These are phyloP conservation scores for Isabelozyma pseudorhagii DNA, from an alignment of 805 yeast genomes.

Conservation along the genomic window DNA sequence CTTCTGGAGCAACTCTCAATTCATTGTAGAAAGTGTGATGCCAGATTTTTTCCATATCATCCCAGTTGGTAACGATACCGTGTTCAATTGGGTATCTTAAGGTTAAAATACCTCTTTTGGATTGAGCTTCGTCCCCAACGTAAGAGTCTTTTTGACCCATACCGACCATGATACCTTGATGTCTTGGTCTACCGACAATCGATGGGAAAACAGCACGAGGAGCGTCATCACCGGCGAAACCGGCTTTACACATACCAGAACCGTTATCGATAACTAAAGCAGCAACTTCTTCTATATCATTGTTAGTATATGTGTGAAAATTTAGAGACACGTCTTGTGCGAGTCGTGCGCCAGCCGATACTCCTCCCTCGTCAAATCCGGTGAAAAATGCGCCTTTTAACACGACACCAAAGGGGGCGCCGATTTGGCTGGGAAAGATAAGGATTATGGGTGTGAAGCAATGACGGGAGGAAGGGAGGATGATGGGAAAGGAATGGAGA, in stretches of 20 bases:
- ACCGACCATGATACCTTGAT: slow-evolving; percentile 99
- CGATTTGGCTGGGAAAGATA: background rate
- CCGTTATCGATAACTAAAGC: slow-evolving; percentile 95
- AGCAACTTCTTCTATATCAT: slow-evolving; percentile 42
- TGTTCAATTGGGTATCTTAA: slow-evolving; percentile 99
- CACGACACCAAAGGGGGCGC: background rate
- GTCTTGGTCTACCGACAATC: slow-evolving; percentile 99
- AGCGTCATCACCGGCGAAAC: slow-evolving; percentile 99
- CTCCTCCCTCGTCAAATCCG: background rate
- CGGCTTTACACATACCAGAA: slow-evolving; percentile 99
- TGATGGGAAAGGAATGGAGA: too few relatives aligned
- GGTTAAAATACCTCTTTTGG: slow-evolving; percentile 99
- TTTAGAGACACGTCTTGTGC: background rate
- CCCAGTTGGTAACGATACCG: slow-evolving; percentile 99
- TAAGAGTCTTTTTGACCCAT: slow-evolving; percentile 99
- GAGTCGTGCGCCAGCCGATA: slow-evolving; percentile 1
- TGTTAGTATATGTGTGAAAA: slow-evolving; percentile 16
- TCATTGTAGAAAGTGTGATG: slow-evolving; percentile 99
- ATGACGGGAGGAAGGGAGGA: too few relatives aligned
- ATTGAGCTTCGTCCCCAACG: slow-evolving; percentile 99
- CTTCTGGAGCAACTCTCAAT: slow-evolving; percentile 99
- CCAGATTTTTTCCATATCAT: slow-evolving; percentile 99
- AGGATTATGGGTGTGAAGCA: background rate
- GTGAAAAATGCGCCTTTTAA: background rate
- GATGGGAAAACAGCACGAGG: slow-evolving; percentile 99